A percentile compares a stretch with the other conserved stretches of the same genome.
Conservation (phyloP, 2,329 filamentous ascomycete species). For the Lasiodiplodia gonubiensis region DNA sequence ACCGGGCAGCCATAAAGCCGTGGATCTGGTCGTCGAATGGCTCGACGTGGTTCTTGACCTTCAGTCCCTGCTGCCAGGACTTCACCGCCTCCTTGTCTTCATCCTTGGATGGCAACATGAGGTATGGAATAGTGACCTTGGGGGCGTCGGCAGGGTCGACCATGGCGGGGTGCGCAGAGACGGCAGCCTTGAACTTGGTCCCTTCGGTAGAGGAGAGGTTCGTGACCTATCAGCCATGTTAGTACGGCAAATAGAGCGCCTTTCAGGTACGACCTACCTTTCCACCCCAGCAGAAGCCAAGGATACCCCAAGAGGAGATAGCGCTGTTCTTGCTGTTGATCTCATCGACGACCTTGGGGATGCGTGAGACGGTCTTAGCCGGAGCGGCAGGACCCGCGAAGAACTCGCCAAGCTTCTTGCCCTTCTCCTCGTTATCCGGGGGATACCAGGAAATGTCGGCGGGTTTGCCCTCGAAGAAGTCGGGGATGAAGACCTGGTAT, state of each 20-base stretch:
- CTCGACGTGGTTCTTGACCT: slow-evolving; percentile 54
- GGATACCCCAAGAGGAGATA: slow-evolving; percentile 63
- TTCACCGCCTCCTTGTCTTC: slow-evolving; percentile 60
- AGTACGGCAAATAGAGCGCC: background rate
- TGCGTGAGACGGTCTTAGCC: slow-evolving; percentile 61
- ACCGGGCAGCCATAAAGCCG: slow-evolving; percentile 52
- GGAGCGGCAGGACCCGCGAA: slow-evolving; percentile 63
- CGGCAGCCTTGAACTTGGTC: slow-evolving; percentile 63
- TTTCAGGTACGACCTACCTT: slow-evolving; percentile 39
- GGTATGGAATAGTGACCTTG: slow-evolving; percentile 61
- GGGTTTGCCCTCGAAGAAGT: slow-evolving; percentile 84
- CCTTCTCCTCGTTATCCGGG: slow-evolving; percentile 65
- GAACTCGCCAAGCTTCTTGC: slow-evolving; percentile 64
- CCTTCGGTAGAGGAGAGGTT: slow-evolving; percentile 58
- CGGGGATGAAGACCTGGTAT: slow-evolving; percentile 88
- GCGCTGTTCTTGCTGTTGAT: slow-evolving; percentile 52
- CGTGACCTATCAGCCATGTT: slow-evolving; percentile 53
- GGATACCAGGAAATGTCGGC: slow-evolving; percentile 67
- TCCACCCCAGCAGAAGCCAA: slow-evolving; percentile 67
- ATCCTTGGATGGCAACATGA: slow-evolving; percentile 63
- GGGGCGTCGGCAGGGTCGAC: slow-evolving; percentile 63
- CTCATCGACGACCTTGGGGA: slow-evolving; percentile 62
- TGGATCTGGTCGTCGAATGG: slow-evolving; percentile 57
- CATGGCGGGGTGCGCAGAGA: slow-evolving; percentile 65
- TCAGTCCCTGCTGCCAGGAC: slow-evolving; percentile 56